Base-by-base conservation (phyloP, 2,329 filamentous ascomycete species). In the Monilinia fructicola region DNA sequence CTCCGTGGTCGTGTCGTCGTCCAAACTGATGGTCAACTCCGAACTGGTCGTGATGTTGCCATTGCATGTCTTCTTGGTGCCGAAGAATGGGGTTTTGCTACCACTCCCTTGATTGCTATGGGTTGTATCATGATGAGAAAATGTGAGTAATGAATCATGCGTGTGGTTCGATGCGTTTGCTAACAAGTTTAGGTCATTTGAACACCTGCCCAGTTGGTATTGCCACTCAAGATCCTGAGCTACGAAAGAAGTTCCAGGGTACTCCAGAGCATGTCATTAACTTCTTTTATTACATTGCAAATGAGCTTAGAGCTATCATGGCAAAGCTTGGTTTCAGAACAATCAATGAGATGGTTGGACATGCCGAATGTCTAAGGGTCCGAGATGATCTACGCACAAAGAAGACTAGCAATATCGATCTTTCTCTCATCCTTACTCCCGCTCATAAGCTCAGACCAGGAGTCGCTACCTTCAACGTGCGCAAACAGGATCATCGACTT, bases 1-100 rank as follows among this genome's bases (percentile, higher is more conserved):
- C 87, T 98, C 23, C 91, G 94, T 84, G 94, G 94, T 64, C 92
- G 94, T 84, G 92, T 97, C 62, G 90, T 97, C 71, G 93, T 97
- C 44, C 93, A 98, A 82, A 97, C 94, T 70, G 94, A 98, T 79
- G 94, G 94, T 75, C 94, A 98, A 79, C 83, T 98, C 64, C 87
- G 92, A 71, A 97, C 94, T 68, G 94, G 94, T 71, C 88, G 94
- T 72, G 94, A 98, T 81, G 89, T 98, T 66, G 94, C 93, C 60
- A 93, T 98, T 72, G 94, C 94, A 69, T 97, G 93, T 84, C 79
- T 98, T 75, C 89, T 98, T 65, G 94, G 94, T 81, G 94, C 94
- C n/a, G 94, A 98, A 79, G 94, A 98, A 81, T 98, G 92, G 87
- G 94, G 94, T 23, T 98, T 98, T 75, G 94, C 94, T 52, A 98